These are phyloP conservation scores for Cutaneotrichosporon curvatum DNA, from an alignment of 1,284 basidiomycete genomes.

Conservation along the genomic window DNA sequence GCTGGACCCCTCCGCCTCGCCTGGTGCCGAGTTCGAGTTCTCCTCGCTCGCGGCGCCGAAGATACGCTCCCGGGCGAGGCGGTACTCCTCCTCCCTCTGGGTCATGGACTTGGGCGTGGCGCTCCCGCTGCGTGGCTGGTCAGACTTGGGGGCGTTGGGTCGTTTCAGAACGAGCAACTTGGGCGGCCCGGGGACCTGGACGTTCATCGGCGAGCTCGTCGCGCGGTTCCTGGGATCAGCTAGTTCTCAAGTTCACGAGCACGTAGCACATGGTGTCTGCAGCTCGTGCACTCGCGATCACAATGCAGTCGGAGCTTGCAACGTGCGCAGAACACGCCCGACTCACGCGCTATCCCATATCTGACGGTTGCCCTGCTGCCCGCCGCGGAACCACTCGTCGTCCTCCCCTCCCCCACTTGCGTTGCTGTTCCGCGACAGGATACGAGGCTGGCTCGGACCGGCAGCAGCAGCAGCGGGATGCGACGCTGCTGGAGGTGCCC, in stretches of 20 bases:
- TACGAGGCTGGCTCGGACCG: background rate
- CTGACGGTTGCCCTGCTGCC: slow-evolving; percentile 14
- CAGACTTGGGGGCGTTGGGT: background rate
- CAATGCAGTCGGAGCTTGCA: no score
- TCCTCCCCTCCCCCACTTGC: background rate
- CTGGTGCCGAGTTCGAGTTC: background rate
- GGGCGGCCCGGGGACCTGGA: slow-evolving; percentile 6
- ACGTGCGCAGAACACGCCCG: no score
- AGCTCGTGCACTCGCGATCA: no score
- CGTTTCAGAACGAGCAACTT: slow-evolving; percentile 19
- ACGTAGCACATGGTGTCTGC: no score
- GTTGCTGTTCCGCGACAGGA: background rate
- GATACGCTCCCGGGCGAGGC: slow-evolving; percentile 18
- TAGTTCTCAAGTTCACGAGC: no score
- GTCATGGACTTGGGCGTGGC: slow-evolving; percentile 15
- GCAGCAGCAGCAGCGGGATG: background rate
- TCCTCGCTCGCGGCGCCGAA: slow-evolving; percentile 7
- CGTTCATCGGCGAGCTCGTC: background rate
- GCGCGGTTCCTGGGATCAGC: slow-evolving; percentile 14
- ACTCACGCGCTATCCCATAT: slow-evolving; percentile 23
- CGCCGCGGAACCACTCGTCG: slow-evolving; percentile 18
- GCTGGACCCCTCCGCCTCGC: no score
- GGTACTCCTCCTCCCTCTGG: slow-evolving; percentile 21
- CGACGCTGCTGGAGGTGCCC: background rate
- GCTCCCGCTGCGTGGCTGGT: slow-evolving; percentile 5